Evolutionary conservation across 768 basidiomycete genomes (phyloP).

Genomic region (Ramaria sp.): DNA sequence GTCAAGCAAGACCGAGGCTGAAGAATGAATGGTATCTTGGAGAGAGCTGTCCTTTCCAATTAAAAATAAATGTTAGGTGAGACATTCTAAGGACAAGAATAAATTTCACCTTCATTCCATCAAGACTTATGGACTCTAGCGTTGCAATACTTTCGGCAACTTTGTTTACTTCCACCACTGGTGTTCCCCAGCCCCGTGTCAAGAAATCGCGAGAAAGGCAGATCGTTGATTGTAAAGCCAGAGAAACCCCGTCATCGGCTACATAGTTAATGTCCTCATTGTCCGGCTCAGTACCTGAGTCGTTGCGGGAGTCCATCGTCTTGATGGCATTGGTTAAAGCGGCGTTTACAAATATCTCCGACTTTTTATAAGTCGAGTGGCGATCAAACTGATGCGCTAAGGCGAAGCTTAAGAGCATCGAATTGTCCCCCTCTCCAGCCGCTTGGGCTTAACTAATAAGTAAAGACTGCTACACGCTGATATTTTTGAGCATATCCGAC

Average conservation of each 20-base stretch:
- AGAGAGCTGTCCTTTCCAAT: slow-evolving; percentile 21
- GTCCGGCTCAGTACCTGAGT: slow-evolving; percentile 46
- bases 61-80: too few species aligned
- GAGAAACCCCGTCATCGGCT: not conserved
- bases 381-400: too few species aligned
- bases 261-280: slow-evolving; percentile 2
- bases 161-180: not conserved
- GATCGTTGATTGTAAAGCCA: not conserved
- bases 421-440: too few species aligned
- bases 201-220: not conserved
- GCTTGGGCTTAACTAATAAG: too few species aligned
- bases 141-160: not conserved
- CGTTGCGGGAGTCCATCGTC: slow-evolving; percentile 28
- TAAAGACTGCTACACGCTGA: too few species aligned
- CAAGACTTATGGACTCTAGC: not conserved
- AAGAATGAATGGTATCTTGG: slow-evolving; percentile 23
- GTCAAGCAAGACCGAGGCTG: slow-evolving; percentile 23
- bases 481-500: slow-evolving; percentile 32
- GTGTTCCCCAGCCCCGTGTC: not conserved
- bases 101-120: not conserved
- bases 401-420: too few species aligned
- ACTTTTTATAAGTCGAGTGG: too few species aligned
- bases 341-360: not conserved
- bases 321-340: not conserved
- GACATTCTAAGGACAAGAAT: too few species aligned